phyloP scores from a whole-genome alignment of 768 basidiomycete genomes.

The Naganishia friedmannii region DNA sequence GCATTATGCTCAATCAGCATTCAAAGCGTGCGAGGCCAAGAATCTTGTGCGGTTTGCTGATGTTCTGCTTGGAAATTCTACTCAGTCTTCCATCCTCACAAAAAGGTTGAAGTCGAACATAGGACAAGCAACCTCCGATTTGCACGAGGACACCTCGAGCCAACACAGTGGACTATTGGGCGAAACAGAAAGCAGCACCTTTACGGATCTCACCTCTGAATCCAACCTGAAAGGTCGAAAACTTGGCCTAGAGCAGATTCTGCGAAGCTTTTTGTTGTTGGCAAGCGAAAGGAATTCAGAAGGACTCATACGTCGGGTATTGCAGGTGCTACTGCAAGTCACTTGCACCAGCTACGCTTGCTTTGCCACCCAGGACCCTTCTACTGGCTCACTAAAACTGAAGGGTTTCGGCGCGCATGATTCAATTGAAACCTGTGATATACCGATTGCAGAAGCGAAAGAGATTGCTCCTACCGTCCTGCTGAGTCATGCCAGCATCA shows the following conservation, averaged over 20 bases:
- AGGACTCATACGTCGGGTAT: slow-evolving; percentile 23
- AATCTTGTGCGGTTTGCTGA: slow-evolving; percentile 10
- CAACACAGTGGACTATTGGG: slow-evolving; percentile 1
- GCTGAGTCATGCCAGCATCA: slow-evolving; percentile 10
- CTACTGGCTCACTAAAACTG: slow-evolving; percentile 12
- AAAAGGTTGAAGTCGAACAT: background rate
- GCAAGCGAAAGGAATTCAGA: slow-evolving; percentile 28
- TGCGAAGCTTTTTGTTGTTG: slow-evolving; percentile 23
- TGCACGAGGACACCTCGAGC: background rate
- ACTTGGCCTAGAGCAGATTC: slow-evolving; percentile 22
- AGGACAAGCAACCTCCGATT: background rate
- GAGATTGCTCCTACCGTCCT: slow-evolving; percentile 19
- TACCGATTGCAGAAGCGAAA: slow-evolving; percentile 21
- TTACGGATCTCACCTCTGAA: background rate
- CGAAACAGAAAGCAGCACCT: background rate
- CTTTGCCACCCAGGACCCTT: slow-evolving; percentile 28
- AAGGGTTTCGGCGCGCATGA: slow-evolving; percentile 23
- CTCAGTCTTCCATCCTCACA: background rate
- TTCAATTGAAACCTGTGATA: slow-evolving; percentile 21
- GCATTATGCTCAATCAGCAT: slow-evolving; percentile 4
- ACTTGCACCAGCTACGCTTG: slow-evolving; percentile 30
- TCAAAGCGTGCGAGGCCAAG: slow-evolving; percentile 6
- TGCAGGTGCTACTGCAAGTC: slow-evolving; percentile 29
- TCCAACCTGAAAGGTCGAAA: background rate
- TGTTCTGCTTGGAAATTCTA: background rate